Base-by-base conservation (phyloP, 2,329 filamentous ascomycete genomes). In the Pleurostoma richardsiae region DNA sequence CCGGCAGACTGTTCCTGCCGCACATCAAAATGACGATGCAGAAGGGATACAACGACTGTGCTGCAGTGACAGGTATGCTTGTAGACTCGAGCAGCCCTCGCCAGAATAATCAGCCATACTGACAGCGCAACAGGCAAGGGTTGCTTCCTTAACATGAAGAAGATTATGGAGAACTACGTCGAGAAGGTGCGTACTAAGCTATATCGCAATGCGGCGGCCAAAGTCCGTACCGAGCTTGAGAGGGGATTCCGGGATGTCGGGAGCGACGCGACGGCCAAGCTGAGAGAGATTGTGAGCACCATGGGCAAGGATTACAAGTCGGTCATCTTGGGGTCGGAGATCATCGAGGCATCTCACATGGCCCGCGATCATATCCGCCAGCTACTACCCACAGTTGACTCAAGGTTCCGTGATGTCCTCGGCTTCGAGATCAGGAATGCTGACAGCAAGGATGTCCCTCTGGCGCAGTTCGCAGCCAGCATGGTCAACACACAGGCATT, bases 361-460 rank as follows among this genome's bases (percentile, higher is more conserved):
- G 48, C 43, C 27, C 48, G 43, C 4, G 45, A 38, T 4, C 36
- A 41, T n/a, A 44, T 41, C 40, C 36, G 39, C 5, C n/a, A 3
- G 19, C 6, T 50, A 1, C 33, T 50, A n/a, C 29, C 31, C n/a
- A 38, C 33, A 11, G 45, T 48, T 6, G 48, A 50, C 10, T 19
- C 33, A 6, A 40, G 27, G 4, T 49, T 49, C 36, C 19, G 19
- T 19, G 19, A 19, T 19, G 19, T 19, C 19, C 19, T 19, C 19
- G 19, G 19, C 19, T 19, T 2, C 19, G 19, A 19, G 19, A 19
- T 19, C 19, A 19, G 19, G 19, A 19, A 19, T 2, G 2, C 19
- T 19, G 19, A 19, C 2, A 2, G 19, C 2, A 2, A 19, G 19
- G 19, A 19, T 2, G 2, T 19, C 19, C 19, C 19, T 19, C 19